These are phyloP conservation scores for Cucurbita pepo DNA, from an alignment of 306 rosid species.

Conservation along the genomic window DNA sequence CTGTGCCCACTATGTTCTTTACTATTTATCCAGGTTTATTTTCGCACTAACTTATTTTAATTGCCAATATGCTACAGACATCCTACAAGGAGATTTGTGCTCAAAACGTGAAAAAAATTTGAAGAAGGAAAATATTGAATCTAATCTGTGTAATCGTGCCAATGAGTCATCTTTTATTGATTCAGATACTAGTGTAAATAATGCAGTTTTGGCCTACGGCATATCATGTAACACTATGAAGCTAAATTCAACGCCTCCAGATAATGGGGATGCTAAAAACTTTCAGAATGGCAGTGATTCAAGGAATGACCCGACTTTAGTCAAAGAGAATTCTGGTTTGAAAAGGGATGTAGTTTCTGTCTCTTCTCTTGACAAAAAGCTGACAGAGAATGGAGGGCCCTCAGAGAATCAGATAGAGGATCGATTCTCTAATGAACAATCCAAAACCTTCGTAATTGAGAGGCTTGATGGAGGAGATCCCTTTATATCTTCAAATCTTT, in stretches of 20 bases:
- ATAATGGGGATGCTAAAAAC: neutral
- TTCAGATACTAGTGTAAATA: slow-evolving; percentile 4
- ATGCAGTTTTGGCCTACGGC: slow-evolving; percentile 12
- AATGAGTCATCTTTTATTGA: slow-evolving; percentile 9
- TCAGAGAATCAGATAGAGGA: neutral
- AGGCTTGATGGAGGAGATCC: slow-evolving; percentile 2
- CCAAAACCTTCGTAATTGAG: slow-evolving; percentile 4
- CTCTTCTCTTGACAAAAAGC: neutral
- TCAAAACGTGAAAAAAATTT: slow-evolving; percentile 8
- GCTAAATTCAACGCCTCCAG: slow-evolving; percentile 9
- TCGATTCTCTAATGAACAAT: neutral
- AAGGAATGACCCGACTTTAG: neutral
- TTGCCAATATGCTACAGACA: slow-evolving; percentile 13
- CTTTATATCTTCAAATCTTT: slow-evolving; percentile 7
- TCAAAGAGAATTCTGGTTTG: slow-evolving; percentile 6
- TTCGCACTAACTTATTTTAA: neutral
- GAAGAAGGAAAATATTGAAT: neutral
- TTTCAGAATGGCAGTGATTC: neutral
- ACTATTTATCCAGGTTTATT: neutral
- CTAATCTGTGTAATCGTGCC: neutral
- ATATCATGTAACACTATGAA: slow-evolving; percentile 11
- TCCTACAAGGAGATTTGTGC: neutral
- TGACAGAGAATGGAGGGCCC: neutral
- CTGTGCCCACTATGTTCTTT: neutral
- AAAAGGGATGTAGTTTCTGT: neutral